A percentile compares a stretch with the other conserved stretches of the same genome.
These are phyloP conservation scores for Neonectria sp. DNA, from an alignment of 2,329 filamentous ascomycete species.

Conservation along the genomic window DNA sequence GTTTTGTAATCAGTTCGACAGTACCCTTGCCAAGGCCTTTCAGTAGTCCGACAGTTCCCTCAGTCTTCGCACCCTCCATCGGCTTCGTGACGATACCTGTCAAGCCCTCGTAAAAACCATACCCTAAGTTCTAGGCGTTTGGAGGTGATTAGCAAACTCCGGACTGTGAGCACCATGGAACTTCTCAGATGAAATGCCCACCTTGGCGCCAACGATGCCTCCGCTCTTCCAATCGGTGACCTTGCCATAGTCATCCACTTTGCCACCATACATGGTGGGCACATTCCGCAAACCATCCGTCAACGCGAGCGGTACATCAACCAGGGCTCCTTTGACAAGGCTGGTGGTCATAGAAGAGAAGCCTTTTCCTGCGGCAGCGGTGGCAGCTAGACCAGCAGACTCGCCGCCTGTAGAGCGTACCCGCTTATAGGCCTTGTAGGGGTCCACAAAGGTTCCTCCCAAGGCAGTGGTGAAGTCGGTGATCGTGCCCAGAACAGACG, in stretches of 20 bases:
- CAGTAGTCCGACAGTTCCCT: neutral
- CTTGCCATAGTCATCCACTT: neutral
- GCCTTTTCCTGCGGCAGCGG: no score
- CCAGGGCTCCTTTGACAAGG: neutral
- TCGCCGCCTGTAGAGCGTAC: neutral
- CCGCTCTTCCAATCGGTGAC: neutral
- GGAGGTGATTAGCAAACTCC: neutral
- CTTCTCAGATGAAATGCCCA: neutral
- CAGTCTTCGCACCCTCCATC: slow-evolving; percentile 1
- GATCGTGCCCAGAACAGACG: slow-evolving; percentile 1
- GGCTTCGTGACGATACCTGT: slow-evolving; percentile 9
- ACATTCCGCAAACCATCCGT: neutral
- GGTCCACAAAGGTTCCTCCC: neutral
- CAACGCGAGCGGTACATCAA: neutral
- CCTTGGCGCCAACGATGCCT: neutral
- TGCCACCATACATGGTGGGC: neutral
- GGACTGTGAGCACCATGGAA: no score
- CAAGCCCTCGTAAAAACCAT: neutral
- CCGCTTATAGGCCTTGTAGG: neutral
- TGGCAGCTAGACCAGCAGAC: neutral
- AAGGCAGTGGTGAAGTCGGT: neutral
- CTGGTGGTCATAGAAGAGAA: neutral
- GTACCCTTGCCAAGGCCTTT: slow-evolving; percentile 5
- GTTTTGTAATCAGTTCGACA: neutral
- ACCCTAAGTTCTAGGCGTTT: neutral